Evolutionary conservation across 306 rosid species (phyloP), one percentile per base, ranked within the genome.

Genomic region (Vicia sativa): DNA sequence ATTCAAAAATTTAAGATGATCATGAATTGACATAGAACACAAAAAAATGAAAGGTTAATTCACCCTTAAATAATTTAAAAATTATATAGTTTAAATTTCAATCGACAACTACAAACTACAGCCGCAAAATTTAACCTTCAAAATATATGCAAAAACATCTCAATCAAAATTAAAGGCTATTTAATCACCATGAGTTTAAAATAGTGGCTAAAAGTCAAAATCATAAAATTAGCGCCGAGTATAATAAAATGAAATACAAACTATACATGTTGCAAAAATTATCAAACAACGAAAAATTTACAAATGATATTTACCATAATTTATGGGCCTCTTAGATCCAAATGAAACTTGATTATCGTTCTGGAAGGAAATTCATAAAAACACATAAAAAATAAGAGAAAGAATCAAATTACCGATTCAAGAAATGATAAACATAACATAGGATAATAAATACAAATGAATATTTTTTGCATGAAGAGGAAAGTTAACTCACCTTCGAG

Each of bases 281-380:
- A 61, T 0, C 11, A 11, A 35, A 11, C 54, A 23, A 4, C 15
- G 1, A 28, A 18, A 29, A 28, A n/a, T n/a, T 0, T 10, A 16
- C 0, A 65, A 39, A 11, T 12, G n/a, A 73, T 28, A 34, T 12
- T 68, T 59, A 82, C 87, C 84, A 12, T 79, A 75, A 45, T 76
- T 76, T 2, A 74, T 72, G 37, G 71, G 76, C 77, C 84, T 77
- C 52, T 82, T 82, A 37, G 87, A 68, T 16, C 77, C 79, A 13
- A 79, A 68, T 9, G 87, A 70, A 61, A 72, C 75, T 28, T 71
- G 87, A 76, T 59, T 76, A 37, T 72, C 77, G 35, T 73, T 79
- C 87, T 79, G 74, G 19, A 61, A 59, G 15, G 6, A 46, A 71
- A 55, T 4, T 14, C 8, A 56, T 6, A 25, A 35, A 63, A n/a